These are phyloP conservation scores for Penicillium sp. DNA, from an alignment of 2,329 filamentous ascomycete genomes.

Conservation along the genomic window DNA sequence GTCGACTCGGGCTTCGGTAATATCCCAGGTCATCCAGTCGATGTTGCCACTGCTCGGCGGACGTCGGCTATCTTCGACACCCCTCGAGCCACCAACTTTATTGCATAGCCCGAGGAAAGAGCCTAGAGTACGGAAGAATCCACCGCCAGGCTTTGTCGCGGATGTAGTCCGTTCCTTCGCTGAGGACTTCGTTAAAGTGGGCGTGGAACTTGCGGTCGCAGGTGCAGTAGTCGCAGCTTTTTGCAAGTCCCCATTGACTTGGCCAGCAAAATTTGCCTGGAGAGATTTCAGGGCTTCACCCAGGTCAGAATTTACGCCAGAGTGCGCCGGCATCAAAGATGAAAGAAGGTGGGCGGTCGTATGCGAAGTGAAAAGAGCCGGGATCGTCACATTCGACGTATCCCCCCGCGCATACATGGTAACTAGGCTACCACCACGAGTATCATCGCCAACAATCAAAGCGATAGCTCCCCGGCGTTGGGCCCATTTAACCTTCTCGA, in stretches of 20 bases:
- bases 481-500: conserved; percentile 97
- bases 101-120: conserved; percentile 44
- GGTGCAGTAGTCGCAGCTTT: conserved; percentile 29
- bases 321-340: conserved; percentile 73
- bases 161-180: conserved; percentile 16
- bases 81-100: conserved; percentile 23
- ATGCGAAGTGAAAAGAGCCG: conserved; percentile 89
- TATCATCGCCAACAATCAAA: conserved; percentile 91
- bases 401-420: conserved; percentile 99
- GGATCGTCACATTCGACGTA: conserved; percentile 91
- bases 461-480: conserved; percentile 86
- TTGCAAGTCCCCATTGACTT: conserved; percentile 21
- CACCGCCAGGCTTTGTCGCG: conserved; percentile 22
- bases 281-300: conserved; percentile 58
- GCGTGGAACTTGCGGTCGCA: conserved; percentile 19
- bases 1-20: conserved; percentile 26
- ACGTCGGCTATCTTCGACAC: conserved; percentile 56
- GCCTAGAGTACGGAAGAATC: conserved; percentile 47
- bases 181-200: conserved; percentile 31
- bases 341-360: conserved; percentile 92
- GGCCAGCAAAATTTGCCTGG: conserved; percentile 38
- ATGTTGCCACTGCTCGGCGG: conserved; percentile 71
- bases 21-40: conserved; percentile 60
- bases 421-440: conserved; percentile 81
- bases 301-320: conserved; percentile 60